Base-by-base conservation (phyloP, 192 early-diverging fungal species). In the Backusella tarrabulga region DNA sequence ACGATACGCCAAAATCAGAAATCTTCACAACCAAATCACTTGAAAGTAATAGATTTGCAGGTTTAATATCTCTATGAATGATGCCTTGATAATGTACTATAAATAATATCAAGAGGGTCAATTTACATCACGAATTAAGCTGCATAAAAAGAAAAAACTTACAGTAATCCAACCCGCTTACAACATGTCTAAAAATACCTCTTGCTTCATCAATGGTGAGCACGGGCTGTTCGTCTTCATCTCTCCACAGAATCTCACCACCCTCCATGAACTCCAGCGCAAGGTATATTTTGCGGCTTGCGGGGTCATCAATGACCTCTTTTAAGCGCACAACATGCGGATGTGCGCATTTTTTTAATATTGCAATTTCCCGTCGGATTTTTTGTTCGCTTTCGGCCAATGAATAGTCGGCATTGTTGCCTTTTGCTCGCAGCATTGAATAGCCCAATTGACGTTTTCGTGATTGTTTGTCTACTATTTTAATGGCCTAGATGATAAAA, bases 1-100 rank as follows among this genome's bases (percentile, higher is more conserved):
- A 95, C 14, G 94, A 96, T 38, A 98, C 97, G 68, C 98, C 98
- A 93, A 99, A 99, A 77, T 99, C 98, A 0, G 95, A 95, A n/a
- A 99, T 97, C 82, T 99, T 99, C 56, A 97, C 96, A 0, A 88
- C 82, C 4, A 89, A 85, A 23, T 92, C 92, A 36, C 84, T 87
- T 2, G 90, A 93, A 67, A 93, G 82, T 15, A 99, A 85, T 44
- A 99, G 84, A 79, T 99, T 99, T 26, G 97, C 97, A 2, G 98
- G 97, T 87, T 99, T 99, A 82, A 99, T 95, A 76, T 99, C 98
- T 40, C 97, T 90, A 78, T 99, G 98, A 36, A 99, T 92, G 63
- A 99, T 97, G 23, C 98, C 97, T 71, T 94, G 95, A 72, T 93
- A 93, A 78, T 98, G 97, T 67, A 98, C 92, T 94, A 76, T 2